Evolutionary conservation across 371 early-diverging fungal genomes (phyloP).

Genomic region (Mucor mucedo): DNA sequence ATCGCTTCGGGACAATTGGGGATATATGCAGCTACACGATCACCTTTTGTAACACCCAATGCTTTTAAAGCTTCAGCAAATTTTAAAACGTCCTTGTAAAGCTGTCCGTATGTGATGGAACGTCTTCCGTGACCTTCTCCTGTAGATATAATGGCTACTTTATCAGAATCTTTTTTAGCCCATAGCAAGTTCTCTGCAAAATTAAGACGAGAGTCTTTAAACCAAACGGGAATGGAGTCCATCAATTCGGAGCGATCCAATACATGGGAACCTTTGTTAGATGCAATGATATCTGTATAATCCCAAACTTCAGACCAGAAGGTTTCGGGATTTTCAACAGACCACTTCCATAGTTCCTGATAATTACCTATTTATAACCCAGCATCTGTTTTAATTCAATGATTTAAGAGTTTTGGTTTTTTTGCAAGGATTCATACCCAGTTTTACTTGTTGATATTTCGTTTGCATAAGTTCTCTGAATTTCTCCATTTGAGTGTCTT

Average conservation of each 20-base stretch:
- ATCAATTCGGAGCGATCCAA: constrained; percentile 74
- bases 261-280: constrained; percentile 49
- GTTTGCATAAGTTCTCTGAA: constrained; percentile 72
- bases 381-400: neutral
- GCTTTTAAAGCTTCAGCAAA: constrained; percentile 77
- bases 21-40: constrained; percentile 93
- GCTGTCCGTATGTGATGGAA: constrained; percentile 75
- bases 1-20: constrained; percentile 90
- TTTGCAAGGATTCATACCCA: constrained; percentile 42
- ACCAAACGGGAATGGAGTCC: constrained; percentile 92
- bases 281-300: constrained; percentile 71
- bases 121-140: constrained; percentile 59
- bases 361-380: constrained; percentile 54
- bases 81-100: constrained; percentile 73
- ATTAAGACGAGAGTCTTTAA: constrained; percentile 83
- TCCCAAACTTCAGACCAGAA: constrained; percentile 95
- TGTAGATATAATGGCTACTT: constrained; percentile 77
- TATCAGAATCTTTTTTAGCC: constrained; percentile 60
- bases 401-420: neutral
- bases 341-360: constrained; percentile 83
- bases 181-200: constrained; percentile 91
- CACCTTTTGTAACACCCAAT: constrained; percentile 80
- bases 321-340: constrained; percentile 66
- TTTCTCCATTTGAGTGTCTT: constrained; percentile 67
- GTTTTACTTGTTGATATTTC: constrained; percentile 49